Evolutionary conservation across 495 filamentous ascomycete genomes (phyloP).

Genomic region (Aspergillus mulundensis): DNA sequence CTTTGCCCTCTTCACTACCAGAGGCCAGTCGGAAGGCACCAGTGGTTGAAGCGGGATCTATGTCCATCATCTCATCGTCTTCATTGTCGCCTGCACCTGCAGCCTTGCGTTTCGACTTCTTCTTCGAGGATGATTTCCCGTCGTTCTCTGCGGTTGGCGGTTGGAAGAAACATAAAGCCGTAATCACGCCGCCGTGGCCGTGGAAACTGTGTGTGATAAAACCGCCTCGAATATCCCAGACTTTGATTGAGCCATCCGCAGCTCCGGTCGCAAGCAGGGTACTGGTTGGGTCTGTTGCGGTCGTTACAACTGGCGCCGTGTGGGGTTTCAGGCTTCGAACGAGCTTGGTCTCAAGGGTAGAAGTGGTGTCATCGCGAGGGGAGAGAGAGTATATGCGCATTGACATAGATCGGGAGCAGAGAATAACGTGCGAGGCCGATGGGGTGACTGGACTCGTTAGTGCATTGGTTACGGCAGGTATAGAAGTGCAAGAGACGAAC

Average conservation of each 20-base stretch:
- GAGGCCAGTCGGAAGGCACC: conserved; percentile 76
- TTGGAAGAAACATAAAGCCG: conserved; percentile 89
- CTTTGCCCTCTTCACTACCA: conserved; percentile 86
- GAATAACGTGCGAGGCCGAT: conserved; percentile 76
- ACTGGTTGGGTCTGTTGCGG: conserved; percentile 77
- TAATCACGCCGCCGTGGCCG: conserved; percentile 85
- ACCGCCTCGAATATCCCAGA: conserved; percentile 92
- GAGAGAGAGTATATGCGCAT: conserved; percentile 85
- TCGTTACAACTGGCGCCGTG: conserved; percentile 77
- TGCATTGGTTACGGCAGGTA: conserved; percentile 15
- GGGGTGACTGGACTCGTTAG: conserved; percentile 63
- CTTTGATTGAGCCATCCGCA: conserved; percentile 88
- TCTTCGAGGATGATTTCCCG: conserved; percentile 27
- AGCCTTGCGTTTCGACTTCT: conserved; percentile 44
- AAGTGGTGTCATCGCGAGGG: conserved; percentile 46
- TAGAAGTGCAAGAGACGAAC: conserved; percentile 42
- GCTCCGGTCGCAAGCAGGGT: conserved; percentile 88
- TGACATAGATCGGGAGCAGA: conserved; percentile 88
- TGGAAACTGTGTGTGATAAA: conserved; percentile 93
- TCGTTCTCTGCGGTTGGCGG: conserved; percentile 41
- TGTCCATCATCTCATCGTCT: conserved; percentile 41
- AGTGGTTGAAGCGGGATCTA: conserved; percentile 29
- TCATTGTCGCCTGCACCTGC: conserved; percentile 24
- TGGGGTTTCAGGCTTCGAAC: conserved; percentile 86
- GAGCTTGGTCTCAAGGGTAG: conserved; percentile 59